phyloP scores from a whole-genome alignment of 139 green algal genomes.

The Astrephomene gubernaculifera region DNA sequence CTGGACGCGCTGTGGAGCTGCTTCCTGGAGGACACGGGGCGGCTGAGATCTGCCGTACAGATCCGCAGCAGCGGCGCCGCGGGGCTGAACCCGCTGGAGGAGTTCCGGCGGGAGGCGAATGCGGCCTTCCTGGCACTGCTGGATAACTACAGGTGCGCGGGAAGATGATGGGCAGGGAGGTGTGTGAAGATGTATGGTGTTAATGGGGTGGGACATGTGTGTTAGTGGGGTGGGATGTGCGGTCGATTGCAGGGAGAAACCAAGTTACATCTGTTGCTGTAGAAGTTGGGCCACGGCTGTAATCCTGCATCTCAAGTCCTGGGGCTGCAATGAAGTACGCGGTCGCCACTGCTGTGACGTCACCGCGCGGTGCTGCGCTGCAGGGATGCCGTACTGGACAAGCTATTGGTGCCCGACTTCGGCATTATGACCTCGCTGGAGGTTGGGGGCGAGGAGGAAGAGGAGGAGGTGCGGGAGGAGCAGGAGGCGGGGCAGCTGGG shows the following conservation, averaged over 20 bases:
- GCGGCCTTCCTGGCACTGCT: slow-evolving; percentile 59
- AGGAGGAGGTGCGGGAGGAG: too few species aligned
- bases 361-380: neutral
- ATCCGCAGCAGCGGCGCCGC: slow-evolving; percentile 40
- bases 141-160: slow-evolving; percentile 39
- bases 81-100: slow-evolving; percentile 58
- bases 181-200: too few species aligned
- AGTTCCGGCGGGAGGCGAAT: slow-evolving; percentile 71
- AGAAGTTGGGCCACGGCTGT: too few species aligned
- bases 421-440: slow-evolving; percentile 7
- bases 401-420: slow-evolving; percentile 42
- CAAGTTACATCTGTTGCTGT: too few species aligned
- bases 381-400: slow-evolving; percentile 40
- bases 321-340: too few species aligned
- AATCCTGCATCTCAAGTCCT: too few species aligned
- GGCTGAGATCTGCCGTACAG: slow-evolving; percentile 43
- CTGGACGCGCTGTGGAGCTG: slow-evolving; percentile 69
- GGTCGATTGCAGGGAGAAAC: too few species aligned
- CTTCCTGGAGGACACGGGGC: slow-evolving; percentile 66
- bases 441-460: too few species aligned
- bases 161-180: neutral
- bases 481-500: too few species aligned
- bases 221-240: too few species aligned
- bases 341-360: neutral
- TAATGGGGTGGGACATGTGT: too few species aligned